phyloP scores from a whole-genome alignment of 176 grass and related monocot species.

The Oryza australiensis region DNA sequence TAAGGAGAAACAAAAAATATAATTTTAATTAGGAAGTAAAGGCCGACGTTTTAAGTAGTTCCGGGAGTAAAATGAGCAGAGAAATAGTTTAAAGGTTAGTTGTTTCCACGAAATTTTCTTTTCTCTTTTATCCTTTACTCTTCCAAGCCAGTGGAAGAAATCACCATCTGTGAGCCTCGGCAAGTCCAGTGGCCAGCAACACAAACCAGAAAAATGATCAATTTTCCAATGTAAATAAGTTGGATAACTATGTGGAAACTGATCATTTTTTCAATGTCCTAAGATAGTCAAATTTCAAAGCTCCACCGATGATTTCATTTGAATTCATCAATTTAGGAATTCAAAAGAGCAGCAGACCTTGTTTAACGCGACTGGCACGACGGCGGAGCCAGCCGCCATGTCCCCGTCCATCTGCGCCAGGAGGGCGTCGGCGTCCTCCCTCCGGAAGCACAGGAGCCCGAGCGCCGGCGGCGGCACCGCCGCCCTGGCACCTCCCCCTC shows the following conservation, averaged over 20 bases:
- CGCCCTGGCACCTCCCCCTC: background rate
- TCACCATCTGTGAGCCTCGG: background rate
- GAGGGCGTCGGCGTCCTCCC: conserved; percentile 60
- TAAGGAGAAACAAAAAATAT: background rate
- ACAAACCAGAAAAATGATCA: background rate
- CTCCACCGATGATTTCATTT: background rate
- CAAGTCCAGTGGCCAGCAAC: background rate
- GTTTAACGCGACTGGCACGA: conserved; percentile 70
- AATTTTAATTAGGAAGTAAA: too few species aligned
- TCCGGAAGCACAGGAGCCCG: conserved; percentile 66
- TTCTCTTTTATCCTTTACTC: background rate
- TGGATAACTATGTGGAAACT: background rate
- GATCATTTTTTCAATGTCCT: background rate
- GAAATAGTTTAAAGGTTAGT: too few species aligned
- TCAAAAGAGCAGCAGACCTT: conserved; percentile 49
- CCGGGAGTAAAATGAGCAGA: too few species aligned
- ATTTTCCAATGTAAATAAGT: background rate
- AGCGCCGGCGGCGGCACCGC: conserved; percentile 30
- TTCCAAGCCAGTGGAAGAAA: background rate
- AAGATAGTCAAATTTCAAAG: background rate
- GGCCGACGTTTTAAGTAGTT: too few species aligned
- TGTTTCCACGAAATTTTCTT: background rate
- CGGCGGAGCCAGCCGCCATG: conserved; percentile 59
- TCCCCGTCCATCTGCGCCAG: conserved; percentile 57
- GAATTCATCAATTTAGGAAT: background rate